Conservation (phyloP, 2,329 filamentous ascomycete genomes). For the Fusarium gaditjirri region DNA sequence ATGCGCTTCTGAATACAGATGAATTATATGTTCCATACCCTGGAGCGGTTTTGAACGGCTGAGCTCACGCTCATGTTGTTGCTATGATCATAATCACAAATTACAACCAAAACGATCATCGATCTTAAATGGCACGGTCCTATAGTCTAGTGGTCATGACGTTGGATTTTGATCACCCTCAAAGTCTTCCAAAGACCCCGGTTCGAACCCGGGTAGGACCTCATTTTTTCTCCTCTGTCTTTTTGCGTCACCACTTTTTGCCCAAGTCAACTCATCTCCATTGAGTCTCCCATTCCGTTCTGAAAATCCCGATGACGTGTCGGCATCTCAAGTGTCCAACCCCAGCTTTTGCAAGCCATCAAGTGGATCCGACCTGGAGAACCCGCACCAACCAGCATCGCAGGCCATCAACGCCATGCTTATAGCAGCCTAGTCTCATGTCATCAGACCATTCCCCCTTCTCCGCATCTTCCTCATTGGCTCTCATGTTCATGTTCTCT, state of each 20-base stretch:
- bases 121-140: not conserved
- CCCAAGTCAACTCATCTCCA: not conserved
- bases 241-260: not conserved
- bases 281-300: too few species aligned
- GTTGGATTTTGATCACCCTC: constrained; percentile 19
- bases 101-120: accelerated
- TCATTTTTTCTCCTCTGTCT: not conserved
- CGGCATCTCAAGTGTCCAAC: not conserved
- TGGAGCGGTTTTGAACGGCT: accelerated
- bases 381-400: not conserved
- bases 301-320: not conserved
- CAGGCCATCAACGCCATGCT: not conserved
- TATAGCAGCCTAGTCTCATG: not conserved
- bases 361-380: not conserved
- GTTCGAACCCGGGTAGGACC: constrained; percentile 31
- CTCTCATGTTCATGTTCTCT: not conserved
- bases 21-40: not conserved
- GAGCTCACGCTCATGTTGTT: too few species aligned
- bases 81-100: too few species aligned
- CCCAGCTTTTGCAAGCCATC: not conserved
- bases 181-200: constrained; percentile 27
- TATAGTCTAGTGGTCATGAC: constrained; percentile 32
- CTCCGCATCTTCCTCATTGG: constrained; percentile 1
- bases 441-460: not conserved
- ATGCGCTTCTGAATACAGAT: accelerated